Evolutionary conservation across 2,329 filamentous ascomycete species (phyloP).

Genomic region (Calonectria pteridis): DNA sequence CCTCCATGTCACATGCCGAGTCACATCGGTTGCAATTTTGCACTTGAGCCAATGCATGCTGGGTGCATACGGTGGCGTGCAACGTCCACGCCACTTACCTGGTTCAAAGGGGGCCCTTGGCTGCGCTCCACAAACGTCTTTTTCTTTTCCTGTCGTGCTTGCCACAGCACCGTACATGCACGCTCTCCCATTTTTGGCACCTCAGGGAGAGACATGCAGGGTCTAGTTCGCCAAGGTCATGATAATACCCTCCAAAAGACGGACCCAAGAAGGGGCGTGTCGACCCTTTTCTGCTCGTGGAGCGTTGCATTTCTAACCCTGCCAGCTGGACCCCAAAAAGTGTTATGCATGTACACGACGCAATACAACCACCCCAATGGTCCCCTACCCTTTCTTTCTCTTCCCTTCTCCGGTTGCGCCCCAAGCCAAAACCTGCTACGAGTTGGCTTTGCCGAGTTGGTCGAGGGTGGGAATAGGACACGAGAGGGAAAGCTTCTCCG

Average conservation of each 20-base stretch:
- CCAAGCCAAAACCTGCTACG: background rate
- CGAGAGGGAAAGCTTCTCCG: slow-evolving; percentile 21
- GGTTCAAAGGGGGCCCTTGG: background rate
- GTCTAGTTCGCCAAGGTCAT: background rate
- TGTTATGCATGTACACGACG: slow-evolving; percentile 21
- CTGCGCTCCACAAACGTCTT: slow-evolving; percentile 12
- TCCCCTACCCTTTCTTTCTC: background rate
- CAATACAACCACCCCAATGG: slow-evolving; percentile 17
- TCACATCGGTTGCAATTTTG: slow-evolving; percentile 9
- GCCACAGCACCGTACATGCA: slow-evolving; percentile 2
- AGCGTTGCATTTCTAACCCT: background rate
- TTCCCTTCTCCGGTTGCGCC: background rate
- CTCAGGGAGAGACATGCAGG: slow-evolving; percentile 22
- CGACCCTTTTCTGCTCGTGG: background rate
- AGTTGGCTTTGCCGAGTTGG: background rate
- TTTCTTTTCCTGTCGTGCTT: background rate
- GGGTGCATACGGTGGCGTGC: slow-evolving; percentile 21
- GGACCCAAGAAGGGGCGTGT: background rate
- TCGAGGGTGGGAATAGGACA: background rate
- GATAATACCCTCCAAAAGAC: slow-evolving; percentile 1
- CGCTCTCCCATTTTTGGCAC: slow-evolving; percentile 1
- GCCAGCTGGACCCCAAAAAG: slow-evolving; percentile 18
- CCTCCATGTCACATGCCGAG: slow-evolving; percentile 20
- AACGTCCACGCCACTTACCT: slow-evolving; percentile 16
- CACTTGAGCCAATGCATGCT: slow-evolving; percentile 1